Conservation (phyloP, 2,329 filamentous ascomycete species). For the Fusarium sororula region DNA sequence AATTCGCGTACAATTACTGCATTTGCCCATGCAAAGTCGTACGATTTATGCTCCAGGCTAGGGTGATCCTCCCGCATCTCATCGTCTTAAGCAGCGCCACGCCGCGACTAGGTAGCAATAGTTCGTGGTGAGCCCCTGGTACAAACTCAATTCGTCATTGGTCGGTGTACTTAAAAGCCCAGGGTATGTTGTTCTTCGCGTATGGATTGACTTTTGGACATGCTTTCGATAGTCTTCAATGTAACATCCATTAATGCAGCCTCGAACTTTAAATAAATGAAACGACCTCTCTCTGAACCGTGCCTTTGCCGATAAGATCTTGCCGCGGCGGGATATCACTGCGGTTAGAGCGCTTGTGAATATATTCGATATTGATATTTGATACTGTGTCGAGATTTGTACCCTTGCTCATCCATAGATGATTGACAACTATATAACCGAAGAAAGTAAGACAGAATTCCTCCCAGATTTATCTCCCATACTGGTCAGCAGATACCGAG, state of each 20-base stretch:
- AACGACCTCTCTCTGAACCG: not conserved
- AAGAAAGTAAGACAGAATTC: not conserved
- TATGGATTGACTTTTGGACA: not conserved
- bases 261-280: not conserved
- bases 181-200: not conserved
- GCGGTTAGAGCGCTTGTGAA: not conserved
- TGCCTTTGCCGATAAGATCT: not conserved
- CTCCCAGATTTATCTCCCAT: constrained; percentile 3
- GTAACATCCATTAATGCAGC: not conserved
- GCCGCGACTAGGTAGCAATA: not conserved
- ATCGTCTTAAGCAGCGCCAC: not conserved
- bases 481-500: constrained; percentile 26
- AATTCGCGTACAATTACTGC: not conserved
- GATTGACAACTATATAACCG: not conserved
- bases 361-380: not conserved
- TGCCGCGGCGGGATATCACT: not conserved
- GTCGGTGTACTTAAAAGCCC: not conserved
- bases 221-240: not conserved
- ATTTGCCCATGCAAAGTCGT: not conserved
- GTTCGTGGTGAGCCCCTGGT: not conserved
- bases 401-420: not conserved
- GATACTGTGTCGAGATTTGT: not conserved
- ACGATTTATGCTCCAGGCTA: not conserved
- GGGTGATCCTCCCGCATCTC: not conserved
- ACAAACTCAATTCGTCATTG: not conserved